Base-by-base conservation (phyloP, 306 rosid species). In the Pyrus bretschneideri region DNA sequence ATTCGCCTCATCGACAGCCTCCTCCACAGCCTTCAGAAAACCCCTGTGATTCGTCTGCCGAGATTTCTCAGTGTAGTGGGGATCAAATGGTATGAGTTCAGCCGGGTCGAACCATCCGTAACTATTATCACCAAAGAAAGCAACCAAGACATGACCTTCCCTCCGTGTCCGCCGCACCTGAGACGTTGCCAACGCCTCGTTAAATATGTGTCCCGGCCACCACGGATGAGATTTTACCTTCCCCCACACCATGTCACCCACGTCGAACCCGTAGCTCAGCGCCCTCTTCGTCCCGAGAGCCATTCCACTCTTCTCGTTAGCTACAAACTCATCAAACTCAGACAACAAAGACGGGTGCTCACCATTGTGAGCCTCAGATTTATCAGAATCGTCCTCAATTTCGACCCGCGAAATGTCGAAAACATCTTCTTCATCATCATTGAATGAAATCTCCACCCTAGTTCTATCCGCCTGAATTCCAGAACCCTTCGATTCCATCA, bases 221-320 rank as follows among this genome's bases (percentile, higher is more conserved):
- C 99, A 96, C 0, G 99, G 99, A 77, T 96, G 99, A 46, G 99
- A 96, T 67, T 96, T 96, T 65, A 96, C 99, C 89, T 92, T 96
- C 15, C 97, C 99, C 99, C 99, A 96, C 2, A 96, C 97, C 93
- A 96, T 71, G 73, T 96, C 99, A 12, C 98, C 99, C 5, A 87
- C 83, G 79, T 96, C 97, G 35, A 89, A 84, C 58, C 97, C 98
- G 62, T 74, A 82, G 29, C 89, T 90, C 62, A 84, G 59, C 31
- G 87, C 93, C 78, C 91, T 91, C 61, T 90, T 81, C 22, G 85
- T 81, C 40, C 90, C 93, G 2, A 74, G 67, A 1, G 74, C 78
- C 49, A 81, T 79, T 1, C 86, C 93, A 69, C 84, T 87, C 33
- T 84, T 84, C 82, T 90, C 96, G n/a, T 86, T 82, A 1, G 97